phyloP scores from a whole-genome alignment of 768 basidiomycete genomes.

The Russula abietina region DNA sequence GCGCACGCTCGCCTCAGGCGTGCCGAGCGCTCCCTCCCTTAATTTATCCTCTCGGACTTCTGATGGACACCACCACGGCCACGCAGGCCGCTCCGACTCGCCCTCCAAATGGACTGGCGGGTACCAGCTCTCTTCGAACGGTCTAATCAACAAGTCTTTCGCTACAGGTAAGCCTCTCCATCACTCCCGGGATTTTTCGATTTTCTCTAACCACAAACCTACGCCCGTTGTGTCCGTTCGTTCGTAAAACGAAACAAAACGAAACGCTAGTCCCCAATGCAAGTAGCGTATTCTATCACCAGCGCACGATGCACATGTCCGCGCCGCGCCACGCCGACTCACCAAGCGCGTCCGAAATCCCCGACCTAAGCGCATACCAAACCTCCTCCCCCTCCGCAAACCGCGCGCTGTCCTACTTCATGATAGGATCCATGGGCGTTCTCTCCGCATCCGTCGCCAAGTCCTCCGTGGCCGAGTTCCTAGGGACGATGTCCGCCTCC shows the following conservation, averaged over 20 bases:
- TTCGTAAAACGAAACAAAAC: not conserved
- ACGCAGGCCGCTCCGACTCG: conserved; percentile 57
- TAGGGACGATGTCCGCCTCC: conserved; percentile 93
- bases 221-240: no score
- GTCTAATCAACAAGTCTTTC: conserved; percentile 61
- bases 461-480: conserved; percentile 87
- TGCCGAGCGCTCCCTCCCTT: conserved; percentile 70
- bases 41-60: conserved; percentile 67
- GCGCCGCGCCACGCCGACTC: conserved; percentile 49
- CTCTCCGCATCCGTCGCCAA: conserved; percentile 93
- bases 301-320: conserved; percentile 75
- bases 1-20: conserved; percentile 69
- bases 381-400: conserved; percentile 56
- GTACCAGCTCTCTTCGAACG: conserved; percentile 37
- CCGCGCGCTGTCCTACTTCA: conserved; percentile 80
- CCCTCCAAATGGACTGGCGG: conserved; percentile 62
- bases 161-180: conserved; percentile 45
- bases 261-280: conserved; percentile 44
- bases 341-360: conserved; percentile 70
- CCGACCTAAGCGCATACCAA: conserved; percentile 83
- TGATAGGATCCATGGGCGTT: conserved; percentile 88
- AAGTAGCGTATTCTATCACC: conserved; percentile 41
- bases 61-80: conserved; percentile 46
- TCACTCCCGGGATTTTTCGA: not conserved
- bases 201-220: not conserved